Percentiles rank a stretch among this genome's conserved stretches.
phyloP scores from a whole-genome alignment of 495 filamentous ascomycete genomes.

The Umbilicaria muhlenbergii region DNA sequence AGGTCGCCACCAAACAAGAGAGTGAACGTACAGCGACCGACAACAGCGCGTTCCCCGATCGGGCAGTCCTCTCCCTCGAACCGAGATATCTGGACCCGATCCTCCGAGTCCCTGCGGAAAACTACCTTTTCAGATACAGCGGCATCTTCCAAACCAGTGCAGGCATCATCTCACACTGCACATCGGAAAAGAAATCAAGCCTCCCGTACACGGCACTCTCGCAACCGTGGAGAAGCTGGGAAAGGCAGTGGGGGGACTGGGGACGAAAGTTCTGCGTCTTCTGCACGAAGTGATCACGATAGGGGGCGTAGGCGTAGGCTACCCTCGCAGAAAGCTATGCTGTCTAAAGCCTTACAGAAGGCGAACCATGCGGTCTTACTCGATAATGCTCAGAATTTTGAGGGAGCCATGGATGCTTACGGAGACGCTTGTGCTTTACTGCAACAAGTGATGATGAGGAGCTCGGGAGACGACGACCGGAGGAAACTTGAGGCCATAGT shows the following conservation, averaged over 20 bases:
- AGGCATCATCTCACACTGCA: slow-evolving; percentile 14
- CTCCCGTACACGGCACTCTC: slow-evolving; percentile 3
- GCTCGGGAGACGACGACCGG: slow-evolving; percentile 63
- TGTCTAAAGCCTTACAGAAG: slow-evolving; percentile 84
- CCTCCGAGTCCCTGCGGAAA: slow-evolving; percentile 5
- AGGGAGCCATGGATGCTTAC: slow-evolving; percentile 85
- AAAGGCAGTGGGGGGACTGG: slow-evolving; percentile 16
- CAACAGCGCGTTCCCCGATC: slow-evolving; percentile 1
- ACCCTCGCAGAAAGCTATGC: slow-evolving; percentile 74
- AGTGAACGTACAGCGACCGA: neutral
- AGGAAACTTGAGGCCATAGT: slow-evolving; percentile 81
- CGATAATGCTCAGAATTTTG: slow-evolving; percentile 87
- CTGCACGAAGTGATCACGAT: slow-evolving; percentile 15
- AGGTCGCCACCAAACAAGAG: slow-evolving; percentile 5
- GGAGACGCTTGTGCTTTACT: slow-evolving; percentile 73
- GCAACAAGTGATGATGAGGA: slow-evolving; percentile 72
- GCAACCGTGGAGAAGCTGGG: slow-evolving; percentile 5
- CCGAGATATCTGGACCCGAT: slow-evolving; percentile 5
- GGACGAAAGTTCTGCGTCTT: slow-evolving; percentile 13
- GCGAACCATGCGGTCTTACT: slow-evolving; percentile 89
- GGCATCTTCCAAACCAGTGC: slow-evolving; percentile 7
- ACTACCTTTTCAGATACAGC: slow-evolving; percentile 1
- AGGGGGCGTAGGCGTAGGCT: slow-evolving; percentile 23
- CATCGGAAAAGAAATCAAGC: slow-evolving; percentile 11
- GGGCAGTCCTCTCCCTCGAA: slow-evolving; percentile 2